These are phyloP conservation scores for Colletotrichum camelliae DNA, from an alignment of 2,329 filamentous ascomycete genomes.

Conservation along the genomic window DNA sequence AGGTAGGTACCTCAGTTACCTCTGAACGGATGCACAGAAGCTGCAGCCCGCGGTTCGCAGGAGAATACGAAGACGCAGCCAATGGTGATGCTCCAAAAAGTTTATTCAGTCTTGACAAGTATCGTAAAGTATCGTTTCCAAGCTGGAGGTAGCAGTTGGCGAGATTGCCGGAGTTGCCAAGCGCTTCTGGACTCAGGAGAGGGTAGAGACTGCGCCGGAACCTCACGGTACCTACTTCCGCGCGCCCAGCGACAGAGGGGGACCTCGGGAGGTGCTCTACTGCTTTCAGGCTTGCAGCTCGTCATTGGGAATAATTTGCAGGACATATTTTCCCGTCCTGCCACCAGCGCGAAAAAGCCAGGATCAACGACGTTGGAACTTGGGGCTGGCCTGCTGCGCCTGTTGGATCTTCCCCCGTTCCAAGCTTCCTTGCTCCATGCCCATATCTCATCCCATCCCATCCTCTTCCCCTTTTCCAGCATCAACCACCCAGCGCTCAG, in stretches of 20 bases:
- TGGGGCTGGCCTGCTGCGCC: neutral
- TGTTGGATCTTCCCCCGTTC: neutral
- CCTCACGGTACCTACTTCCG: neutral
- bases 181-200: constrained; percentile 21
- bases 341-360: neutral
- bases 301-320: neutral
- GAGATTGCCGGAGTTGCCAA: constrained; percentile 19
- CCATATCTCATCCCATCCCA: neutral
- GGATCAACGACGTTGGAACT: neutral
- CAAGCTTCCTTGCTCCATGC: neutral
- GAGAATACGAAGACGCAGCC: constrained; percentile 3
- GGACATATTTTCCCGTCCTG: neutral
- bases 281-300: neutral
- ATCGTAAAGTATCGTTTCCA: neutral
- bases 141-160: neutral
- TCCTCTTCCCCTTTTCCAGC: neutral
- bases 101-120: neutral
- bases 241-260: neutral
- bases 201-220: constrained; percentile 16
- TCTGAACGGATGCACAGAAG: neutral
- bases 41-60: neutral
- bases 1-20: neutral
- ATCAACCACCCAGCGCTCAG: neutral
- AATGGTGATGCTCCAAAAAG: constrained; percentile 3
- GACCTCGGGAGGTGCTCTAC: neutral